Evolutionary conservation across 1,284 basidiomycete genomes (phyloP).

Genomic region (Microbotryum lychnidis-dioicae): DNA sequence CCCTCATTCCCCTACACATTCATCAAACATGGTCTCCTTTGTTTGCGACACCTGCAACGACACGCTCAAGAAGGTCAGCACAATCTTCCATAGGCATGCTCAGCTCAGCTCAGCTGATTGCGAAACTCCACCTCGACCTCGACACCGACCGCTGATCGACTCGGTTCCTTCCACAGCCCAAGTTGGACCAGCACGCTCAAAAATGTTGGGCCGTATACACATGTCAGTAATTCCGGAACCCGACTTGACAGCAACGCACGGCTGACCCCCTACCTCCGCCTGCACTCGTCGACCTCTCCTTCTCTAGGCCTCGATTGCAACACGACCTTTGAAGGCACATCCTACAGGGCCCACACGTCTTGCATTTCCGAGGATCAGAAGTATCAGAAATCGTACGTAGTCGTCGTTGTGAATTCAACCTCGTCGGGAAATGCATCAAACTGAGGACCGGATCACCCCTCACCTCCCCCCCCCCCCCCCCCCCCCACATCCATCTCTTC

Average conservation of each 20-base stretch:
- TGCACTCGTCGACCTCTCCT: not conserved
- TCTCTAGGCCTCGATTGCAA: constrained; percentile 22
- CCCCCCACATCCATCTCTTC: not conserved
- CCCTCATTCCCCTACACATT: too few species aligned
- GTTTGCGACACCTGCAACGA: constrained; percentile 60
- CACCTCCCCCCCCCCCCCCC: not conserved
- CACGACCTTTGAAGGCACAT: constrained; percentile 17
- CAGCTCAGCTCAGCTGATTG: too few species aligned
- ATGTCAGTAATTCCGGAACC: constrained; percentile 7
- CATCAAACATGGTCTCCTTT: constrained; percentile 12
- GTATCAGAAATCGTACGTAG: constrained; percentile 59
- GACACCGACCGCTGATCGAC: too few species aligned
- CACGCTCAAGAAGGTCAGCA: constrained; percentile 62
- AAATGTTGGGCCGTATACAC: constrained; percentile 41
- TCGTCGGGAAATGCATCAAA: not conserved
- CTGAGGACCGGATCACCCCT: not conserved
- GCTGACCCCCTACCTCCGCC: not conserved
- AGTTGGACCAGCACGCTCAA: constrained; percentile 59
- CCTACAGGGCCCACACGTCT: constrained; percentile 53
- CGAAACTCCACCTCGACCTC: too few species aligned
- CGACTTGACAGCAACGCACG: not conserved
- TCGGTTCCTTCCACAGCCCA: constrained; percentile 46
- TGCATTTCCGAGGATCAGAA: constrained; percentile 87
- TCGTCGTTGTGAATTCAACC: too few species aligned
- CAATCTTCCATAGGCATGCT: too few species aligned